A percentile compares a stretch with the other conserved stretches of the same genome.
phyloP scores from a whole-genome alignment of 371 early-diverging fungal genomes.

The Sporodiniella umbellata region DNA sequence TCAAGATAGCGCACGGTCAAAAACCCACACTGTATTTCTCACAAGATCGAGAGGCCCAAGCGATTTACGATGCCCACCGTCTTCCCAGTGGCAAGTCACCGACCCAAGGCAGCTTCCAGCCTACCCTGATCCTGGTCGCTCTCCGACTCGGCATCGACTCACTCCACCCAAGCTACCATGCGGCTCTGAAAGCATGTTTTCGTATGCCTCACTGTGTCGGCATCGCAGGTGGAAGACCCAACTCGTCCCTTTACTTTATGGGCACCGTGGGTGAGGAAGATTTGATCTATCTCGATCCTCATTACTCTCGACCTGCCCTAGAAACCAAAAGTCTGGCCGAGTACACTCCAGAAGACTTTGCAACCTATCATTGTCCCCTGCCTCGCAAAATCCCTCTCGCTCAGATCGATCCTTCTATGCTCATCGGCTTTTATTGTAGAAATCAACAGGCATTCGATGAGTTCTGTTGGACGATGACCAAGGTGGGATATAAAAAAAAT shows the following conservation, averaged over 20 bases:
- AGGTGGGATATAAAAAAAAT: slow-evolving; percentile 41
- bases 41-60: slow-evolving; percentile 25
- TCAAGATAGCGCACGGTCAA: slow-evolving; percentile 34
- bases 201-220: slow-evolving; percentile 78
- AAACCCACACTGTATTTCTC: slow-evolving; percentile 39
- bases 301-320: slow-evolving; percentile 73
- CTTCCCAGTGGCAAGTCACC: neutral
- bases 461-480: slow-evolving; percentile 57
- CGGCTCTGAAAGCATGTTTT: slow-evolving; percentile 74
- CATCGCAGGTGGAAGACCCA: slow-evolving; percentile 94
- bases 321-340: slow-evolving; percentile 48
- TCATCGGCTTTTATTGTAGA: slow-evolving; percentile 87
- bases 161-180: slow-evolving; percentile 81
- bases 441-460: slow-evolving; percentile 61
- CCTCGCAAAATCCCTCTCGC: slow-evolving; percentile 71
- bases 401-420: slow-evolving; percentile 89
- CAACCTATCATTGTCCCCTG: slow-evolving; percentile 78
- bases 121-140: slow-evolving; percentile 80
- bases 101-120: slow-evolving; percentile 35
- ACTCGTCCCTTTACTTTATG: slow-evolving; percentile 90
- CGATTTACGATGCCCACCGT: slow-evolving; percentile 24
- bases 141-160: slow-evolving; percentile 86
- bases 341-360: slow-evolving; percentile 65
- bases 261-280: slow-evolving; percentile 80
- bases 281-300: slow-evolving; percentile 94